Conservation (phyloP, 2,329 filamentous ascomycete species). For the Gnomoniopsis smithogilvyi region DNA sequence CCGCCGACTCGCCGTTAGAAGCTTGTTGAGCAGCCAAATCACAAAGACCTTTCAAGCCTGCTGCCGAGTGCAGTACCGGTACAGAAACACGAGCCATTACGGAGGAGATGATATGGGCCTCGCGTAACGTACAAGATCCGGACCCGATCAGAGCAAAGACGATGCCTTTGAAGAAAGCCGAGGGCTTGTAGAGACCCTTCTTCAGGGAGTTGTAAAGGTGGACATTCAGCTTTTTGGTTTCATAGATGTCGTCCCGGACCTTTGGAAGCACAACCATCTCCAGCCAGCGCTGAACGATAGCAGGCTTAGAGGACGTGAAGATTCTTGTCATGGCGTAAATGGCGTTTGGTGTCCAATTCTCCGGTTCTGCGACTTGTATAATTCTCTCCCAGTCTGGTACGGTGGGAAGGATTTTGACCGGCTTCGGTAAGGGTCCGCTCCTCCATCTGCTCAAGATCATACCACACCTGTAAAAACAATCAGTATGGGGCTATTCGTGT, state of each 20-base stretch:
- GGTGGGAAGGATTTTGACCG: constrained; percentile 93
- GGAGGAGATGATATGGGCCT: constrained; percentile 87
- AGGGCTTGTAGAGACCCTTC: constrained; percentile 89
- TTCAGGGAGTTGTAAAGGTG: constrained; percentile 94
- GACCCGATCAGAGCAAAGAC: constrained; percentile 84
- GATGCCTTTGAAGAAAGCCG: constrained; percentile 95
- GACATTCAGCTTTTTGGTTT: constrained; percentile 92
- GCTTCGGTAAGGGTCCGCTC: constrained; percentile 93
- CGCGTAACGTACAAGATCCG: constrained; percentile 85
- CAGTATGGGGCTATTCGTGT: constrained; percentile 16
- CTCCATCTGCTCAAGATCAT: constrained; percentile 89
- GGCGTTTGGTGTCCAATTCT: constrained; percentile 62
- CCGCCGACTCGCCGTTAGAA: constrained; percentile 78
- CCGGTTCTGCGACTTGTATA: constrained; percentile 63
- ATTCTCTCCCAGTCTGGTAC: constrained; percentile 91
- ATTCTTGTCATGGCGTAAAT: constrained; percentile 88
- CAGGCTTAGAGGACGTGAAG: constrained; percentile 81
- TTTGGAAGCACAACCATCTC: constrained; percentile 82
- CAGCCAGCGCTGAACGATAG: constrained; percentile 79
- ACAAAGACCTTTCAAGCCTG: constrained; percentile 85
- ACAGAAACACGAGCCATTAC: constrained; percentile 83
- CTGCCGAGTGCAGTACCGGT: constrained; percentile 87
- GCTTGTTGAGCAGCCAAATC: constrained; percentile 93
- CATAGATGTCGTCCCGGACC: constrained; percentile 90
- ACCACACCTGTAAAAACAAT: constrained; percentile 59